Conservation (phyloP, 2,329 filamentous ascomycete genomes). For the Penicillium verrucosum region DNA sequence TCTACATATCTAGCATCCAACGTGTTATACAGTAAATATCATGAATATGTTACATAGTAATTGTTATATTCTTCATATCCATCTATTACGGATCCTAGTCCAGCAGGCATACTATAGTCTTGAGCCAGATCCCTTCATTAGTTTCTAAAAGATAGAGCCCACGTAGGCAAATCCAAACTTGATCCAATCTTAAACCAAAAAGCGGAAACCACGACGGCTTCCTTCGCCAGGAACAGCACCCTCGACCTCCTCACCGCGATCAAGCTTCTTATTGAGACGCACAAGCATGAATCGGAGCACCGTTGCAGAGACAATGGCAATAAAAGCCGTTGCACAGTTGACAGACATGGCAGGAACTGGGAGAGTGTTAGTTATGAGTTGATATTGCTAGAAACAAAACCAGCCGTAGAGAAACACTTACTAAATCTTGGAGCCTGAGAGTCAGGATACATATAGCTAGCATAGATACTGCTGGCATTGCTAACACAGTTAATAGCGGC, state of each 20-base stretch:
- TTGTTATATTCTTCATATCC: background rate
- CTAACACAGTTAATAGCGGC: constrained; percentile 73
- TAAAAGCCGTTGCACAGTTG: constrained; percentile 62
- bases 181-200: constrained; percentile 50
- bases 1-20: background rate
- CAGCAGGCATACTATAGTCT: background rate
- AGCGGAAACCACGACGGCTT: constrained; percentile 62
- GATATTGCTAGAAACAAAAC: constrained; percentile 28
- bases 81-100: background rate
- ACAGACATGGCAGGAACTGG: constrained; percentile 62
- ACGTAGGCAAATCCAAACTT: background rate
- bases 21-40: background rate
- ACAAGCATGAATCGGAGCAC: constrained; percentile 62
- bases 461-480: constrained; percentile 68
- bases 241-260: constrained; percentile 57
- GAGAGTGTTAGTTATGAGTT: constrained; percentile 5
- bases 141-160: background rate
- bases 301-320: constrained; percentile 63
- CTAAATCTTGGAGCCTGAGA: constrained; percentile 39
- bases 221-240: constrained; percentile 57
- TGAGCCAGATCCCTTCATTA: background rate
- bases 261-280: constrained; percentile 66
- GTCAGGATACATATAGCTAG: constrained; percentile 64
- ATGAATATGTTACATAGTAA: background rate
- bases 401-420: constrained; percentile 36